Evolutionary conservation across 2,329 filamentous ascomycete genomes (phyloP).

Genomic region (Beauveria asiatica): DNA sequence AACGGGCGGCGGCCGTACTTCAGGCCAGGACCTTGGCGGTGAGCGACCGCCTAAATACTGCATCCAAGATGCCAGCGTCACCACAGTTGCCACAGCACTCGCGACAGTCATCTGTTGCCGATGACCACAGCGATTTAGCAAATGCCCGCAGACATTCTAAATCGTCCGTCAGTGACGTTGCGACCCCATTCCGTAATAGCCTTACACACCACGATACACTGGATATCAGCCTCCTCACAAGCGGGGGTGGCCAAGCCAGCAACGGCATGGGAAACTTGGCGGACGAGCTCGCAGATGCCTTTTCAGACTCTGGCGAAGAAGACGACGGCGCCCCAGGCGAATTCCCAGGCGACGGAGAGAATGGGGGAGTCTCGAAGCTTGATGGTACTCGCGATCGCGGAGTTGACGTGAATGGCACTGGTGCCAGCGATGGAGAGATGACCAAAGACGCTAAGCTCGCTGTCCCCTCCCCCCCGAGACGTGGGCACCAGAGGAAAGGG

Average conservation of each 20-base stretch:
- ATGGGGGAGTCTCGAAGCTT: slow-evolving; percentile 8
- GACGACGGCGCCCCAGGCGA: slow-evolving; percentile 27
- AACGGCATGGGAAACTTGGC: slow-evolving; percentile 69
- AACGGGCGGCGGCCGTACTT: neutral
- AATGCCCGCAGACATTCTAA: slow-evolving; percentile 40
- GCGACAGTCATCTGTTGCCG: slow-evolving; percentile 47
- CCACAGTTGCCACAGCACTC: slow-evolving; percentile 52
- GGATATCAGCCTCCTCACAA: slow-evolving; percentile 38
- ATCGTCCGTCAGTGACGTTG: slow-evolving; percentile 41
- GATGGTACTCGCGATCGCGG: slow-evolving; percentile 6
- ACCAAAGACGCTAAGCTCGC: slow-evolving; percentile 33
- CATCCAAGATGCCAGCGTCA: slow-evolving; percentile 27
- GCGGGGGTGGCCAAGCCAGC: slow-evolving; percentile 31
- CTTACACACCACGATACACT: slow-evolving; percentile 39
- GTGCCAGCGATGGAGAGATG: slow-evolving; percentile 16
- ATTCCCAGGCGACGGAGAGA: neutral
- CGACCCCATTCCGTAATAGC: slow-evolving; percentile 40
- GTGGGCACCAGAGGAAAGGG: slow-evolving; percentile 41
- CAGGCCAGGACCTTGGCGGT: slow-evolving; percentile 11
- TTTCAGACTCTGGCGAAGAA: slow-evolving; percentile 54
- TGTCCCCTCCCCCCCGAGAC: slow-evolving; percentile 34
- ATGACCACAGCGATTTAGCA: slow-evolving; percentile 39
- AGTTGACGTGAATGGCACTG: slow-evolving; percentile 5
- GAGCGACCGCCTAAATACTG: neutral
- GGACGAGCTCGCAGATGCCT: slow-evolving; percentile 69